Percentiles rank a stretch among this genome's conserved stretches.
Conservation (phyloP, 441 rosid genomes). For the Erysimum pusillum region DNA sequence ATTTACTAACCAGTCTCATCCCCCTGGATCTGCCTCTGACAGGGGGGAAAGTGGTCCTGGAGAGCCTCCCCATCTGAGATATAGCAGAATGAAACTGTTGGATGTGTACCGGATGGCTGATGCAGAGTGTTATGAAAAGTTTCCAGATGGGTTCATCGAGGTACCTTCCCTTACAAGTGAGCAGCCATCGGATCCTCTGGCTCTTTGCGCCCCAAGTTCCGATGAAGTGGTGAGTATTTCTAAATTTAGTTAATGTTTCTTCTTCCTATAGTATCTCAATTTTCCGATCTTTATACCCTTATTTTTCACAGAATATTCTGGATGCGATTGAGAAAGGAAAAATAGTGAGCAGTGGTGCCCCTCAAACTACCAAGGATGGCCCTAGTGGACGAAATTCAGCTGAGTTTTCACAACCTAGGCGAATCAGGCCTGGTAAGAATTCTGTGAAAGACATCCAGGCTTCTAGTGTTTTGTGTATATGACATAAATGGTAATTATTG, state of each 20-base stretch:
- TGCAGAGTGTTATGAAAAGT: conserved; percentile 51
- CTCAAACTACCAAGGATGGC: conserved; percentile 86
- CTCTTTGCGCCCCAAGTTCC: conserved; percentile 73
- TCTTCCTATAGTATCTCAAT: conserved; percentile 27
- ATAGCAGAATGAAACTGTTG: conserved; percentile 80
- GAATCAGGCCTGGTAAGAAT: conserved; percentile 71
- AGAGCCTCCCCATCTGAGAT: conserved; percentile 62
- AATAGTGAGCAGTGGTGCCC: conserved; percentile 85
- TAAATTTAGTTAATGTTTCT: conserved; percentile 15
- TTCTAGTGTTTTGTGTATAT: conserved; percentile 32
- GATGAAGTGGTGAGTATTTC: conserved; percentile 77
- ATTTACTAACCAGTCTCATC: conserved; percentile 57
- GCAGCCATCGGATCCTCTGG: conserved; percentile 80
- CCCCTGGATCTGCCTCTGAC: conserved; percentile 56
- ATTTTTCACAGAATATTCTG: conserved; percentile 63
- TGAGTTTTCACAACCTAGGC: conserved; percentile 71
- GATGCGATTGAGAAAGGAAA: conserved; percentile 92
- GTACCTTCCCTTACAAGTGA: conserved; percentile 83
- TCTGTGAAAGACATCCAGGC: conserved; percentile 30
- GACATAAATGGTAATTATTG: conserved; percentile 33
- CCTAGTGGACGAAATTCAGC: conserved; percentile 59
- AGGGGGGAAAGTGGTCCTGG: conserved; percentile 68
- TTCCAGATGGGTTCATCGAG: conserved; percentile 66
- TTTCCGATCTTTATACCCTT: conserved; percentile 41
- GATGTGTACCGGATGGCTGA: conserved; percentile 79